Conservation (phyloP, 192 early-diverging fungal genomes). For the Endogone sp. region DNA sequence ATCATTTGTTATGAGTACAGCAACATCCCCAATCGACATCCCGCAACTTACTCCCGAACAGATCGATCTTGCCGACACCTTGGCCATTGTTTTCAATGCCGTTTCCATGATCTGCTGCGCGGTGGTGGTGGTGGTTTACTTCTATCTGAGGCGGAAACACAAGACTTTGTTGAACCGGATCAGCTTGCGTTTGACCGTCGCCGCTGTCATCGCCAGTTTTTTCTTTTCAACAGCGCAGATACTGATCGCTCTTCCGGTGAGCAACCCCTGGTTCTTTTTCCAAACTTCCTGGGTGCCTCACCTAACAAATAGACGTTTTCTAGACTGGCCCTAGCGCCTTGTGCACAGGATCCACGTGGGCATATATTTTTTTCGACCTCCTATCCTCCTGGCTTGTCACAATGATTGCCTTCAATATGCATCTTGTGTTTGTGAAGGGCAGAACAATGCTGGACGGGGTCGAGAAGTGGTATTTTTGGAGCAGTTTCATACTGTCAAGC, state of each 20-base stretch:
- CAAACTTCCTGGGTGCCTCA: too few species aligned
- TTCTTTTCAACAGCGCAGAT: neutral
- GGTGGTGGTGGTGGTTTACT: neutral
- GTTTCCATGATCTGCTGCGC: neutral
- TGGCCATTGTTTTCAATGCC: neutral
- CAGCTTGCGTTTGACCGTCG: neutral
- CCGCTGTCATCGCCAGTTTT: neutral
- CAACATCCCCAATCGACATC: neutral
- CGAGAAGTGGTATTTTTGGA: neutral
- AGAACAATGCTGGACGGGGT: neutral
- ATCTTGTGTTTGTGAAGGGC: neutral
- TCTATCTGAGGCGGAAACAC: neutral
- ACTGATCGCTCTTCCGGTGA: neutral
- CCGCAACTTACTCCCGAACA: neutral
- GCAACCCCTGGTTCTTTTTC: too few species aligned
- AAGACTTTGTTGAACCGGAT: neutral
- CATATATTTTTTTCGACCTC: neutral
- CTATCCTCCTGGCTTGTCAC: neutral
- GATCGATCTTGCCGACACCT: neutral
- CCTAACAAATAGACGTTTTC: neutral
- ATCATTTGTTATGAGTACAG: too few species aligned
- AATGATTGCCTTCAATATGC: neutral
- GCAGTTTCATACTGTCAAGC: neutral
- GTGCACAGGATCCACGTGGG: neutral
- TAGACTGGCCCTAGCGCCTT: neutral